Percentiles rank a stretch among this genome's conserved stretches.
Conservation (phyloP, 2,329 filamentous ascomycete species). For the Aspergillus pseudoglaucus region DNA sequence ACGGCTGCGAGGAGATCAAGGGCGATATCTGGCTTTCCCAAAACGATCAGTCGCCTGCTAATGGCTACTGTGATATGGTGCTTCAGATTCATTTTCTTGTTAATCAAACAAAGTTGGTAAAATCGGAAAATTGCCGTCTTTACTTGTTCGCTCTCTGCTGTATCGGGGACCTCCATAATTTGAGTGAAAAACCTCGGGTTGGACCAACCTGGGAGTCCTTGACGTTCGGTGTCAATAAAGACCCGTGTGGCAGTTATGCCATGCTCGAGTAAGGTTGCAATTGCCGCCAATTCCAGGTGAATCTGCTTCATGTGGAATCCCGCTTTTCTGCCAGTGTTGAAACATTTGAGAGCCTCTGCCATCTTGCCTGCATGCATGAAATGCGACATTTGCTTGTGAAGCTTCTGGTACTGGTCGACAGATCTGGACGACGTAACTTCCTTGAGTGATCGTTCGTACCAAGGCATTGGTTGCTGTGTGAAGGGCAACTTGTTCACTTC, state of each 20-base stretch:
- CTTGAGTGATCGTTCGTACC: constrained; percentile 27
- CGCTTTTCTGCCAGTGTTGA: constrained; percentile 21
- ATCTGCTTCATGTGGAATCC: constrained; percentile 25
- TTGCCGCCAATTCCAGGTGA: constrained; percentile 32
- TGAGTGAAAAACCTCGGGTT: constrained; percentile 32
- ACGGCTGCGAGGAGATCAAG: constrained; percentile 29
- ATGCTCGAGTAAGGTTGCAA: constrained; percentile 28
- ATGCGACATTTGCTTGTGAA: constrained; percentile 33
- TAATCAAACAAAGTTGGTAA: constrained; percentile 31
- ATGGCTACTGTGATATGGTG: constrained; percentile 28
- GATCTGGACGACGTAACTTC: constrained; percentile 21
- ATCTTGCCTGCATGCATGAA: constrained; percentile 32
- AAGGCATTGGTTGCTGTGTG: constrained; percentile 13
- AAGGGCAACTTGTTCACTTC: constrained; percentile 21
- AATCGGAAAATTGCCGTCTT: constrained; percentile 34
- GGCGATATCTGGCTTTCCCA: constrained; percentile 20
- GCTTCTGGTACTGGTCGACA: constrained; percentile 26
- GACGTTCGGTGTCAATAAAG: constrained; percentile 27
- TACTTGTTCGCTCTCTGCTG: constrained; percentile 19
- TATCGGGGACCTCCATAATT: constrained; percentile 19
- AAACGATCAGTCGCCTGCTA: constrained; percentile 22
- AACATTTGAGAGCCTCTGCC: constrained; percentile 24
- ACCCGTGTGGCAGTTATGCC: constrained; percentile 24
- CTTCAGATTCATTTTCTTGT: constrained; percentile 26
- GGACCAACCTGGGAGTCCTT: constrained; percentile 8